These are phyloP conservation scores for Pleurotus salmoneostramineus DNA, from an alignment of 768 basidiomycete species.

Conservation along the genomic window DNA sequence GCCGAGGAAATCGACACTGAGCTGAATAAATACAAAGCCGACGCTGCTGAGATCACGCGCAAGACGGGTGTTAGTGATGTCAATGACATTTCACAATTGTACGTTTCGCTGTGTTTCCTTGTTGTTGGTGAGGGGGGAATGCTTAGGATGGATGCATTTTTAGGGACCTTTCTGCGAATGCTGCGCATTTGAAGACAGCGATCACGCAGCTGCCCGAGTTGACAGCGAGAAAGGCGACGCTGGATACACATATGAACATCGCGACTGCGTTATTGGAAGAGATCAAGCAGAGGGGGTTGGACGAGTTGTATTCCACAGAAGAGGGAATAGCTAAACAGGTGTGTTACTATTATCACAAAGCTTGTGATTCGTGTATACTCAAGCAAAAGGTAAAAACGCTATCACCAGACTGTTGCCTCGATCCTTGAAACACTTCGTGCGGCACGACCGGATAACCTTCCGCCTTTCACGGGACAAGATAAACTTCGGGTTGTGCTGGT, in stretches of 20 bases:
- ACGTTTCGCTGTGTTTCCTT: conserved; percentile 21
- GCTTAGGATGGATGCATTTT: background rate
- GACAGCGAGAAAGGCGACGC: conserved; percentile 92
- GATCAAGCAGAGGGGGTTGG: conserved; percentile 91
- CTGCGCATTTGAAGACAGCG: conserved; percentile 91
- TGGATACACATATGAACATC: conserved; percentile 99
- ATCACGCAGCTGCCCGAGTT: conserved; percentile 96
- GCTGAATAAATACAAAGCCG: conserved; percentile 88
- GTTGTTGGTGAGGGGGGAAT: background rate
- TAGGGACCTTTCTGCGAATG: conserved; percentile 90
- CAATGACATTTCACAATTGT: conserved; percentile 94
- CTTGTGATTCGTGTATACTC: background rate
- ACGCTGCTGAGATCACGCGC: conserved; percentile 94
- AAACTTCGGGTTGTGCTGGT: conserved; percentile 94
- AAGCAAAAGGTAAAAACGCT: background rate
- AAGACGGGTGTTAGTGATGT: conserved; percentile 96
- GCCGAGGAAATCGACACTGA: conserved; percentile 96
- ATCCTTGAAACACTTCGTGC: conserved; percentile 88
- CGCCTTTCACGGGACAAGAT: conserved; percentile 65
- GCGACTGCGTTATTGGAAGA: conserved; percentile 92
- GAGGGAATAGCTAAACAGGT: conserved; percentile 88
- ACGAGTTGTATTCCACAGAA: conserved; percentile 96
- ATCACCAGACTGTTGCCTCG: conserved; percentile 59
- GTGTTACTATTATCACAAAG: conserved; percentile 8
- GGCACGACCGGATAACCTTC: conserved; percentile 51